These are phyloP conservation scores for Hirsutella rhossiliensis DNA, from an alignment of 2,329 filamentous ascomycete genomes.

Conservation along the genomic window DNA sequence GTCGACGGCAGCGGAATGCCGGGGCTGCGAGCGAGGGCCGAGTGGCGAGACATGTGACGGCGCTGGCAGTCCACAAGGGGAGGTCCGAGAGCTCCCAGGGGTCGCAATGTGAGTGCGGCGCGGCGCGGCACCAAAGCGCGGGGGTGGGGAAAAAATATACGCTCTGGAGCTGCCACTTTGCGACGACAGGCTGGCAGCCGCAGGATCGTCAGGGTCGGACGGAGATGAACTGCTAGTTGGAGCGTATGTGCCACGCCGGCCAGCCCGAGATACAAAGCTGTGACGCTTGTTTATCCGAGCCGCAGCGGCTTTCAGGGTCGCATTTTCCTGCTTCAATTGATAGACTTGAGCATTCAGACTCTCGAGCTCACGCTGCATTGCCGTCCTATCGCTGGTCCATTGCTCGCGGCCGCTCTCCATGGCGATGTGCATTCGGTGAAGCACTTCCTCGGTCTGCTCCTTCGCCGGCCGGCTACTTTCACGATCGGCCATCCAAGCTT, in stretches of 20 bases:
- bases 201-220: neutral
- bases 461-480: neutral
- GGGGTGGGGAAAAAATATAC: slow-evolving; percentile 16
- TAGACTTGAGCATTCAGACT: neutral
- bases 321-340: neutral
- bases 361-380: neutral
- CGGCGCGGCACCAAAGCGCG: slow-evolving; percentile 20
- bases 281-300: no score
- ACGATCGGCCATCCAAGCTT: slow-evolving; percentile 3
- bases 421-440: neutral
- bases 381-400: slow-evolving; percentile 1
- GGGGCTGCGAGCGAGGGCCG: slow-evolving; percentile 31
- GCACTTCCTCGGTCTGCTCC: neutral
- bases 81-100: slow-evolving; percentile 18
- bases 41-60: slow-evolving; percentile 25
- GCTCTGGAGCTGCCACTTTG: slow-evolving; percentile 9
- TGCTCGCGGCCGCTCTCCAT: neutral
- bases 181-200: slow-evolving; percentile 6
- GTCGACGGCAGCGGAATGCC: slow-evolving; percentile 21
- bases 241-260: neutral
- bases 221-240: neutral
- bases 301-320: neutral
- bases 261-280: neutral
- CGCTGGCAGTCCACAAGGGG: slow-evolving; percentile 21
- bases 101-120: slow-evolving; percentile 21